Conservation (phyloP, 78 protist genomes). For the Capsaspora owczarzaki region DNA sequence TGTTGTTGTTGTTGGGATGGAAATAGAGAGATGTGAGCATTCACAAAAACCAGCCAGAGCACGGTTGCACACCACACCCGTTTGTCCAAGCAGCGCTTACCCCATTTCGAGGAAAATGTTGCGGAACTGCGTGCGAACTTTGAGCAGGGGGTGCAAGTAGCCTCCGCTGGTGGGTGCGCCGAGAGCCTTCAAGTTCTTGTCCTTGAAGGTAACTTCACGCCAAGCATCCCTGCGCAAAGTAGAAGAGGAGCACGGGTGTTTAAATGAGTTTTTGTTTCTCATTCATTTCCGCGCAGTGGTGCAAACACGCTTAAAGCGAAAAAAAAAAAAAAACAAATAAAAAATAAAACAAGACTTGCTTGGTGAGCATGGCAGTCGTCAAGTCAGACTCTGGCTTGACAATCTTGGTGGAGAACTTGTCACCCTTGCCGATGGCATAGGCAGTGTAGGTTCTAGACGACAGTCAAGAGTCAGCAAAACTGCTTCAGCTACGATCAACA, state of each 20-base stretch:
- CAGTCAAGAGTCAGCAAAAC: too few relatives aligned
- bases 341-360: not conserved
- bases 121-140: slow-evolving; percentile 85
- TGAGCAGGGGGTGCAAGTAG: slow-evolving; percentile 88
- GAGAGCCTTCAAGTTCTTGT: slow-evolving; percentile 44
- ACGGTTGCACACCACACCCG: not conserved
- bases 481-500: too few relatives aligned
- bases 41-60: not conserved
- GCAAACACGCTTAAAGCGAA: not conserved
- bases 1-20: not conserved
- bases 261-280: too few relatives aligned
- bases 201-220: slow-evolving; percentile 35
- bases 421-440: not conserved
- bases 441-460: too few relatives aligned
- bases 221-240: slow-evolving; percentile 26
- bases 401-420: not conserved
- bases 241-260: too few relatives aligned
- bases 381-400: slow-evolving; percentile 41
- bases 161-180: slow-evolving; percentile 53
- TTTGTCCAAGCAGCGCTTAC: not conserved
- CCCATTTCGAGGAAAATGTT: slow-evolving; percentile 94
- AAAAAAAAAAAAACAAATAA: not conserved
- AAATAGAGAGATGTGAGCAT: not conserved
- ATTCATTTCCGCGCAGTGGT: slow-evolving; percentile 19
- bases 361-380: slow-evolving; percentile 50